A percentile compares a stretch with the other conserved stretches of the same genome.
Evolutionary conservation across 176 grass and related monocot species (phyloP).

Genomic region (Eremochloa ophiuroides): DNA sequence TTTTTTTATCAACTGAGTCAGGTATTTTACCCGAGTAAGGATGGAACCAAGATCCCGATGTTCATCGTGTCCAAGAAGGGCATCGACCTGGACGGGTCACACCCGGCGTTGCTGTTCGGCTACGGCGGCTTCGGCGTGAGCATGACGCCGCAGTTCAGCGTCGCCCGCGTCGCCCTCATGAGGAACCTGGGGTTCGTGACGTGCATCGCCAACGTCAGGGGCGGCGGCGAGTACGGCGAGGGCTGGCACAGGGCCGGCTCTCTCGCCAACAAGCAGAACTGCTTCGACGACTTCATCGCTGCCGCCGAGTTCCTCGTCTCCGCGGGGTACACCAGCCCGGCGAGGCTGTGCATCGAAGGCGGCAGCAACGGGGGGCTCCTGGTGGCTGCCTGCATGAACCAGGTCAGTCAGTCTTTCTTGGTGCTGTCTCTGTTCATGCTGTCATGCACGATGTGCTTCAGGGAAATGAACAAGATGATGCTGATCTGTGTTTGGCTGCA

Average conservation of each 20-base stretch:
- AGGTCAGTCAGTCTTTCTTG: conserved; percentile 33
- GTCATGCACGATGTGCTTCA: not conserved
- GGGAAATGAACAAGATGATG: not conserved
- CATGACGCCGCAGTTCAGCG: conserved; percentile 76
- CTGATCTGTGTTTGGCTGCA: not conserved
- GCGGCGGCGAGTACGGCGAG: conserved; percentile 93
- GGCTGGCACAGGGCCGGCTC: conserved; percentile 75
- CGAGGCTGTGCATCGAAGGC: conserved; percentile 79
- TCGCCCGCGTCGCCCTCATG: conserved; percentile 56
- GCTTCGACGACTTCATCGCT: conserved; percentile 87
- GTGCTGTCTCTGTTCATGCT: not conserved
- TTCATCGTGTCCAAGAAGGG: conserved; percentile 71
- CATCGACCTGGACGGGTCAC: conserved; percentile 58
- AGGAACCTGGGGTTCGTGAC: conserved; percentile 61
- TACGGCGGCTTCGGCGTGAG: conserved; percentile 85
- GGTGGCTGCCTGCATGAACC: conserved; percentile 89
- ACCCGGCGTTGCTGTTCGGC: conserved; percentile 68
- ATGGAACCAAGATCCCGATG: conserved; percentile 86
- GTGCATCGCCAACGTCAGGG: conserved; percentile 82
- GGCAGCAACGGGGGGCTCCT: conserved; percentile 89
- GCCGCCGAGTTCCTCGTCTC: conserved; percentile 69
- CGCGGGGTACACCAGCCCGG: conserved; percentile 58
- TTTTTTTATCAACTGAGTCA: no score
- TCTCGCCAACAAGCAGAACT: conserved; percentile 83
- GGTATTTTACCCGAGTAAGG: conserved; percentile 66